phyloP scores from a whole-genome alignment of 2,329 filamentous ascomycete species.

The Endoconidiophora laricicola region DNA sequence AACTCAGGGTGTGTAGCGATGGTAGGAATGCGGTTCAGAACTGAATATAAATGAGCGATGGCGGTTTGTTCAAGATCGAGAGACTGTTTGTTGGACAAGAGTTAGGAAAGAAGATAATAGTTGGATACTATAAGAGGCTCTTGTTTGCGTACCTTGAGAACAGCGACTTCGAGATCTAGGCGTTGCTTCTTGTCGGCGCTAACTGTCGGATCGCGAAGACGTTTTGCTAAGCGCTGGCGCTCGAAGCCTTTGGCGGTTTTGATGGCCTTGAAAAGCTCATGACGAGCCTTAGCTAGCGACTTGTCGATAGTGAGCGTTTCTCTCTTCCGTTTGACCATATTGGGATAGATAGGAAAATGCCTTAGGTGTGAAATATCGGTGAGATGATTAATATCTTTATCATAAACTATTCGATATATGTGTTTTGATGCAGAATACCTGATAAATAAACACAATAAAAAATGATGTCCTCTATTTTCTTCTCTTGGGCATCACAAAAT shows the following conservation, averaged over 20 bases:
- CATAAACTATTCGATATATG: too few species aligned
- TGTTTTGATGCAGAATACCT: neutral
- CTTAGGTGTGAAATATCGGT: neutral
- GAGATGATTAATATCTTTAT: neutral
- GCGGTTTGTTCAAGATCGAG: slow-evolving; percentile 42
- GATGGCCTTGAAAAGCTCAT: slow-evolving; percentile 47
- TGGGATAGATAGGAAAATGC: slow-evolving; percentile 4
- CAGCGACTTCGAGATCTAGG: slow-evolving; percentile 42
- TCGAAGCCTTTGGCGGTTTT: slow-evolving; percentile 63
- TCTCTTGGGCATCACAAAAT: neutral
- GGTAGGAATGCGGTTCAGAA: slow-evolving; percentile 35
- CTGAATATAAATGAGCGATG: slow-evolving; percentile 37
- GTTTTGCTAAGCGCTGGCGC: slow-evolving; percentile 55
- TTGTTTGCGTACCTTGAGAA: slow-evolving; percentile 31
- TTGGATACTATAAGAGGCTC: neutral
- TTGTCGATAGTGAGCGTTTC: slow-evolving; percentile 29
- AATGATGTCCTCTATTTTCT: neutral
- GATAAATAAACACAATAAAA: neutral
- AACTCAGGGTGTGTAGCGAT: slow-evolving; percentile 34
- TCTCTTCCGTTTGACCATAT: slow-evolving; percentile 44
- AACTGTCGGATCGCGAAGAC: slow-evolving; percentile 30
- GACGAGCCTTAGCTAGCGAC: slow-evolving; percentile 37
- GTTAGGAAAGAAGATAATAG: neutral
- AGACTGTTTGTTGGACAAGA: slow-evolving; percentile 22
- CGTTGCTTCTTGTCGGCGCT: slow-evolving; percentile 35